Evolutionary conservation across 768 basidiomycete genomes (phyloP), one percentile per base, ranked within the genome.

Genomic region (Myochromella boudieri): DNA sequence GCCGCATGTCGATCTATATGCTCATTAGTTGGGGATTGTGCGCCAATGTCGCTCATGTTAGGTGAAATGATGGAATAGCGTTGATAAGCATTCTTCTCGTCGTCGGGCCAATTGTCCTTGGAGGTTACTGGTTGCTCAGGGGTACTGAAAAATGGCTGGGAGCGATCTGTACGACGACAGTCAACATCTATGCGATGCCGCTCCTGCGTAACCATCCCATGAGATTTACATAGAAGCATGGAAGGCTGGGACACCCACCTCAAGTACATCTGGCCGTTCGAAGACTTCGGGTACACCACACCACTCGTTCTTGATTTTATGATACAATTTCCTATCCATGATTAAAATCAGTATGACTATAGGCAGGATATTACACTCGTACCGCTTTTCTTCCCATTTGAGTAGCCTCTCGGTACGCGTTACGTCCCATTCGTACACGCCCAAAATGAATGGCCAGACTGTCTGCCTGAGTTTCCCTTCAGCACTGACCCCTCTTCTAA

Each of bases 121-220:
- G 57, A 51, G n/a, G 53, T 41, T 14, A 37, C 56, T 18, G 64
- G 66, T 55, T 63, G 46, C 29, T 64, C 60, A 12, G 70, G 67
- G 20, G 69, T 72, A 2, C 85, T 80, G 59, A 97, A 98, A 44
- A 97, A 75, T 4, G 91, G 84, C 56, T 98, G 95, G n/a, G 78
- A 87, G 28, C 97, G 79, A 65, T 99, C 97, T 17, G 97, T 99
- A 21, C 97, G 80, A 48, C 95, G 85, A 59, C 97, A 98, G 61
- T 98, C 97, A 46, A 99, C 97, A 59, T 98, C 91, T 56, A 93
- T 92, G 20, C 91, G 82, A 67, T 93, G 91, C n/a, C 89, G 82
- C 62, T 93, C 91, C 85, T 44, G 34, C n/a, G 26, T 3, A 11
- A 18, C 11, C 18, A n/a, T 9, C 12, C 3, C 11, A 15, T 28